A percentile compares a stretch with the other conserved stretches of the same genome.
phyloP scores from a whole-genome alignment of 495 filamentous ascomycete genomes.

The Trichoderma gamsii region DNA sequence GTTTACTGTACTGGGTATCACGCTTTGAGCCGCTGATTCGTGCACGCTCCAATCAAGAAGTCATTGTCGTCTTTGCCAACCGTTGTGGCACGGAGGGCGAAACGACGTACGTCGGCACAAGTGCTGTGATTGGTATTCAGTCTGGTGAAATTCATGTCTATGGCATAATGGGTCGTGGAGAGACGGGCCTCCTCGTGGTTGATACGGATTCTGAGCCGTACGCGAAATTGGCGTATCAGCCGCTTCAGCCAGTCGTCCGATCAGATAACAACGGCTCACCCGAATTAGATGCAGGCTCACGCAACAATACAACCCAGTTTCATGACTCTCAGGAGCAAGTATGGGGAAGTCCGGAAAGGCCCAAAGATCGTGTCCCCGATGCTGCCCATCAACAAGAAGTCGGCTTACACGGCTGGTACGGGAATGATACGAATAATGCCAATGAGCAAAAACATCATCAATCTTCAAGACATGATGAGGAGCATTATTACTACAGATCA shows the following conservation, averaged over 20 bases:
- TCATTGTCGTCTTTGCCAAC: conserved; percentile 80
- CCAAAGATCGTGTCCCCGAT: neutral
- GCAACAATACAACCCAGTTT: neutral
- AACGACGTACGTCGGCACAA: conserved; percentile 78
- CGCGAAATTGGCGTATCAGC: conserved; percentile 24
- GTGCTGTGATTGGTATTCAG: conserved; percentile 70
- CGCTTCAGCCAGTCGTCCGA: neutral
- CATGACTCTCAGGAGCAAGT: neutral
- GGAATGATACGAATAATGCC: neutral
- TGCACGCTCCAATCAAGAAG: conserved; percentile 51
- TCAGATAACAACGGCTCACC: neutral
- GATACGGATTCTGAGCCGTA: conserved; percentile 41
- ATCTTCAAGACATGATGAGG: neutral
- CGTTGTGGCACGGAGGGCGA: conserved; percentile 63
- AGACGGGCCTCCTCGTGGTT: conserved; percentile 58
- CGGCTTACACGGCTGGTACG: neutral
- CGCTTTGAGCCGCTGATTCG: conserved; percentile 67
- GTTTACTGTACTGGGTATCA: conserved; percentile 81
- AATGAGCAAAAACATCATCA: neutral
- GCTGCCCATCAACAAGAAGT: neutral
- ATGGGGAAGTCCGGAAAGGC: neutral
- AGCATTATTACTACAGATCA: neutral
- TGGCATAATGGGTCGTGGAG: conserved; percentile 57
- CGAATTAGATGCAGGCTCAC: neutral
- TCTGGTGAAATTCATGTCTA: conserved; percentile 59